phyloP scores from a whole-genome alignment of 1,284 basidiomycete genomes.

The Porogramme epimiltina region DNA sequence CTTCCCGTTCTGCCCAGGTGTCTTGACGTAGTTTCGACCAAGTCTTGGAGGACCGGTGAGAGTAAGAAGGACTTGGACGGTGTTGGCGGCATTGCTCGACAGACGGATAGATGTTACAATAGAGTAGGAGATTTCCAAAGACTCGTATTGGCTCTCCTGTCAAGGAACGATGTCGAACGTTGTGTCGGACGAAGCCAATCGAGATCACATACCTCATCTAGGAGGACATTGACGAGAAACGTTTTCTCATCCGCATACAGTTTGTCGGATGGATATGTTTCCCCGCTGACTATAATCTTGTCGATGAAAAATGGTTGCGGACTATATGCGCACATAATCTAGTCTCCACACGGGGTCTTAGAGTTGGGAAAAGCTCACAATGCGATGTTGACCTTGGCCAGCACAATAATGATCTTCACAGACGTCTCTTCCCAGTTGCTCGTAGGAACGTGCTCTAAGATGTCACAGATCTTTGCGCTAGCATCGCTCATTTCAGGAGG shows the following conservation, averaged over 20 bases:
- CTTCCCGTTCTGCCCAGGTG: no score
- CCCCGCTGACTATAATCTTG: conserved; percentile 42
- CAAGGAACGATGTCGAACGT: neutral
- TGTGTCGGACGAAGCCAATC: neutral
- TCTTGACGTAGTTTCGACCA: no score
- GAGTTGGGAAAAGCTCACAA: conserved; percentile 42
- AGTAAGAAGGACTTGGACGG: conserved; percentile 4
- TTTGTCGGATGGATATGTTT: conserved; percentile 40
- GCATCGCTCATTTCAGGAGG: conserved; percentile 20
- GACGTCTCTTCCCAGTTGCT: conserved; percentile 58
- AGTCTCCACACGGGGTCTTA: neutral
- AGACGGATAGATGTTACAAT: conserved; percentile 43
- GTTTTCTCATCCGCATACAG: conserved; percentile 54
- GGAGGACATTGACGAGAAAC: conserved; percentile 52
- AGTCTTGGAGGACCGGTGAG: no score
- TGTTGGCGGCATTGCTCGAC: neutral
- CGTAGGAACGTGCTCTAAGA: conserved; percentile 43
- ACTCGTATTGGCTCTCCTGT: conserved; percentile 45
- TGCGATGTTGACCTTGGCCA: conserved; percentile 47
- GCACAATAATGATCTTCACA: conserved; percentile 45
- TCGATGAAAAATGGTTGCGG: conserved; percentile 59
- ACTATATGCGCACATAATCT: conserved; percentile 33
- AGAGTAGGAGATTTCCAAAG: conserved; percentile 44
- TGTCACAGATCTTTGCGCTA: conserved; percentile 39
- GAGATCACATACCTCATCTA: conserved; percentile 36